Conservation (phyloP, 164 flowering plant genomes). For the Sextonia rubra region DNA sequence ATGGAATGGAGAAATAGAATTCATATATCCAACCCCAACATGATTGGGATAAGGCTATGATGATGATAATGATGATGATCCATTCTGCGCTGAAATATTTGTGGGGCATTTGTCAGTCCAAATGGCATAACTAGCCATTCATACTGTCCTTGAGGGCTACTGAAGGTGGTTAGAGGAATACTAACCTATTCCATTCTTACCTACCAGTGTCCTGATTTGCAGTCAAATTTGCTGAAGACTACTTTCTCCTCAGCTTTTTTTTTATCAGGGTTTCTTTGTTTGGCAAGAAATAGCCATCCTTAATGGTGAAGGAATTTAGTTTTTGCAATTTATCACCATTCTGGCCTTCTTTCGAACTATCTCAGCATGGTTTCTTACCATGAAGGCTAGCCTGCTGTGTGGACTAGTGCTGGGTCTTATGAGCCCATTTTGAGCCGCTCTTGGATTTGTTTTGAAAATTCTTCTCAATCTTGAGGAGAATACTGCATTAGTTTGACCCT, state of each 20-base stretch:
- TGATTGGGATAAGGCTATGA: too few species aligned
- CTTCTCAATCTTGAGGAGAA: background rate
- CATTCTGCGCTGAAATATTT: constrained; percentile 4
- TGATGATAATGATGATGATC: too few species aligned
- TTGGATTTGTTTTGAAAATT: background rate
- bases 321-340: constrained; percentile 4
- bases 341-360: background rate
- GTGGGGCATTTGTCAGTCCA: background rate
- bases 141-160: constrained; percentile 1
- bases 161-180: background rate
- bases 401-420: background rate
- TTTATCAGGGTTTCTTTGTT: background rate
- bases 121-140: constrained; percentile 10
- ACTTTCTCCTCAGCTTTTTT: background rate
- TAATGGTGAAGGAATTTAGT: background rate
- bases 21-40: too few species aligned
- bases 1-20: too few species aligned
- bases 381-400: background rate
- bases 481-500: background rate
- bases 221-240: background rate
- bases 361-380: background rate
- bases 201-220: constrained; percentile 3
- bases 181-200: background rate
- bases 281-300: background rate
- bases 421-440: background rate